Conservation (phyloP, 305 asterid species). For the Fraxinus velutina region DNA sequence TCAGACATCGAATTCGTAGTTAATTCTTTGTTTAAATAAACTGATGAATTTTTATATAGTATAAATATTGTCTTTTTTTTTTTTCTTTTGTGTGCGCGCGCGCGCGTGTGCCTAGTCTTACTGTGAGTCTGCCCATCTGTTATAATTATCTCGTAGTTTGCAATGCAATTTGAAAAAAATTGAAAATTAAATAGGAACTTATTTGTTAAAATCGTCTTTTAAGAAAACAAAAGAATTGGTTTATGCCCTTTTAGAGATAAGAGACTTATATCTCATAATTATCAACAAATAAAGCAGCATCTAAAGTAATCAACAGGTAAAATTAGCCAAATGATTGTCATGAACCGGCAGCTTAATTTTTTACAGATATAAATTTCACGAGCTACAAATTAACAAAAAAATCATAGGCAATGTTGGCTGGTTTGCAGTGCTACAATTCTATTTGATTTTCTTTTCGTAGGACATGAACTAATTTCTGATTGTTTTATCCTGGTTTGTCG, state of each 20-base stretch:
- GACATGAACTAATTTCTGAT: constrained; percentile 15
- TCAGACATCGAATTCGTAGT: background rate
- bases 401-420: background rate
- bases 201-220: background rate
- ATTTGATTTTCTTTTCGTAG: background rate
- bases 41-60: background rate
- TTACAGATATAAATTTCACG: background rate
- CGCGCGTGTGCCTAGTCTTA: background rate
- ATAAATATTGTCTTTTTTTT: background rate
- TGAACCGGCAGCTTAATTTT: background rate
- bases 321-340: constrained; percentile 1
- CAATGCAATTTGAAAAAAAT: background rate
- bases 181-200: background rate
- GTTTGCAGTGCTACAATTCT: background rate
- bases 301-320: background rate
- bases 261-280: constrained; percentile 3
- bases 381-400: background rate
- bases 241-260: background rate
- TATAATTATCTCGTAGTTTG: background rate
- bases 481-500: constrained; percentile 27
- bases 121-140: background rate
- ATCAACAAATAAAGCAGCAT: background rate
- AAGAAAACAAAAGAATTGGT: background rate
- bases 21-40: background rate
- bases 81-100: no score